Base-by-base conservation (phyloP, 441 rosid species). In the Populus hybrid region DNA sequence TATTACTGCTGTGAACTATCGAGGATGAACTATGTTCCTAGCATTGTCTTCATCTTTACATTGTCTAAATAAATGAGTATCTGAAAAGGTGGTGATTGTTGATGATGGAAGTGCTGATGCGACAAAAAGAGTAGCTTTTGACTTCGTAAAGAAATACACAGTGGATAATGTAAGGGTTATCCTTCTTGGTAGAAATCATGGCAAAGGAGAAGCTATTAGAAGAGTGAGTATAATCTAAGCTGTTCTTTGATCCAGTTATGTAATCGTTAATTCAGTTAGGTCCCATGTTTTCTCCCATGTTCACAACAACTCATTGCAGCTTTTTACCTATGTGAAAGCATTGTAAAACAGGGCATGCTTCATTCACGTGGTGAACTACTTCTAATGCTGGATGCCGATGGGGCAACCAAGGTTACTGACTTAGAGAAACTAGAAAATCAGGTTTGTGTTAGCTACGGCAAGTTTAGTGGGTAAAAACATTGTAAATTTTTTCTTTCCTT, bases 201-300 rank as follows among this genome's bases (percentile, higher is more conserved):
- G 99, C 42, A 95, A 95, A 87, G 99, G 99, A 85, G 99, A 95
- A 86, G 98, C 98, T 73, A 93, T 94, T 82, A 87, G 97, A 90
- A 94, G 85, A 87, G 97, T 95, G 93, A 92, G 98, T 88, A 77
- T 77, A 69, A 74, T 81, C 80, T 35, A 10, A 77, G 71, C 72
- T 65, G 10, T 72, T 81, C 23, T 66, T 78, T 75, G 28, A 30
- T 69, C 34, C 64, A 6, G 23, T 20, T 35, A 61, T 12, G 67
- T 42, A 70, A 70, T 61, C 70, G 40, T 53, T 72, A 66, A 61
- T 57, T 38, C 63, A 11, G 42, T 75, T 79, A 71, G 64, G 23
- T 1, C 65, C 46, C 50, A 10, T 63, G 69, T 30, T 30, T 30
- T 24, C 75, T 53, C 32, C 36, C 50, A 30, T 75, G 46, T 71